phyloP scores from a whole-genome alignment of 495 filamentous ascomycete species.

The Podospora sp. region DNA sequence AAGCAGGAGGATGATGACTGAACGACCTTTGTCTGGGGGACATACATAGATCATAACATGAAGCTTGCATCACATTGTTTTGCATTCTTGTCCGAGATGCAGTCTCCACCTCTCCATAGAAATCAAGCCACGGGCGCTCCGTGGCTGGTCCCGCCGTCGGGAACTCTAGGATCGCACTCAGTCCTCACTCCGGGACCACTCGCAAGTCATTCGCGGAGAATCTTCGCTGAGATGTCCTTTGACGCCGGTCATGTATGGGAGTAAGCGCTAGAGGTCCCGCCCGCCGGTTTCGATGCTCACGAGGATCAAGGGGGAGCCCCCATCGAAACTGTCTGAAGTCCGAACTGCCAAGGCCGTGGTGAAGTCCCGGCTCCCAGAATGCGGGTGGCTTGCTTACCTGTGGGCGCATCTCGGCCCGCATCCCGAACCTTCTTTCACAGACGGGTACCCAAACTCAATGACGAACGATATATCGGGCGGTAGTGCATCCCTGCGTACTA shows the following conservation, averaged over 20 bases:
- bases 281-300: background rate
- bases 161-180: background rate
- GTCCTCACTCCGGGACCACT: background rate
- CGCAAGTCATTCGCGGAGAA: background rate
- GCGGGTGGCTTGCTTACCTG: background rate
- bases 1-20: constrained; percentile 29
- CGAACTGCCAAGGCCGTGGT: background rate
- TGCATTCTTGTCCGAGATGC: background rate
- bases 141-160: background rate
- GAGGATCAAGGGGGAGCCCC: background rate
- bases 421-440: background rate
- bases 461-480: background rate
- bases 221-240: background rate
- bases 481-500: background rate
- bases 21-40: background rate
- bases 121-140: background rate
- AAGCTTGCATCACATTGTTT: background rate
- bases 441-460: background rate
- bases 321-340: background rate
- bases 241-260: background rate
- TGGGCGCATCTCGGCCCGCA: background rate
- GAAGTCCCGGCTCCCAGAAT: background rate
- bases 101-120: background rate
- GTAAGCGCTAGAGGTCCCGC: background rate
- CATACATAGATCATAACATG: background rate